phyloP scores from a whole-genome alignment of 2,329 filamentous ascomycete genomes.

The Waltergamsia citrina region DNA sequence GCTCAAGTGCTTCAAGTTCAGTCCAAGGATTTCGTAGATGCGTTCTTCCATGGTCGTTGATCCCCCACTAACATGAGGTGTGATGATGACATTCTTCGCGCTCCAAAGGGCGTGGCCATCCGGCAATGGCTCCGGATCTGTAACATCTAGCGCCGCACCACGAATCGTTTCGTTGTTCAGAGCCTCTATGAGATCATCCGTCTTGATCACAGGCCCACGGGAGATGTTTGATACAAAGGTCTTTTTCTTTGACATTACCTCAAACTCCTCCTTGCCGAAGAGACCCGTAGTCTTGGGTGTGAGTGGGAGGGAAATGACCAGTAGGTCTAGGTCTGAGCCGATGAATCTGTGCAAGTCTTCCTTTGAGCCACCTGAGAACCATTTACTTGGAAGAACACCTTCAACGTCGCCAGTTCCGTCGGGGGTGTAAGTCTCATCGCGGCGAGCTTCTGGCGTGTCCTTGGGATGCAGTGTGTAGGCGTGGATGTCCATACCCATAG shows the following conservation, averaged over 20 bases:
- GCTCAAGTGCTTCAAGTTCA: constrained; percentile 28
- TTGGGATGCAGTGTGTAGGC: constrained; percentile 67
- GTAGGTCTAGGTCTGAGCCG: constrained; percentile 37
- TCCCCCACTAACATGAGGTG: constrained; percentile 36
- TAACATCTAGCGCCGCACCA: constrained; percentile 70
- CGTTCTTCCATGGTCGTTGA: constrained; percentile 29
- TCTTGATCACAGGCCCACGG: constrained; percentile 42
- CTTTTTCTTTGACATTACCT: constrained; percentile 30
- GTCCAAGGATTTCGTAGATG: constrained; percentile 29
- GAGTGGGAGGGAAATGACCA: constrained; percentile 42
- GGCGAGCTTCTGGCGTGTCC: constrained; percentile 53
- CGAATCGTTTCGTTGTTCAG: constrained; percentile 34
- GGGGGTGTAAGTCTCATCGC: constrained; percentile 57
- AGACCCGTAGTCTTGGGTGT: constrained; percentile 37
- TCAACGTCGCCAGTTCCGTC: constrained; percentile 51
- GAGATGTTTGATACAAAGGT: constrained; percentile 65
- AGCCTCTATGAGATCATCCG: constrained; percentile 50
- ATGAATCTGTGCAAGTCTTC: constrained; percentile 40
- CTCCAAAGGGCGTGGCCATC: constrained; percentile 60
- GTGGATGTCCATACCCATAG: constrained; percentile 62
- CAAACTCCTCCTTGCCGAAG: constrained; percentile 40
- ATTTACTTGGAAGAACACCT: constrained; percentile 36
- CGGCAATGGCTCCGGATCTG: constrained; percentile 70
- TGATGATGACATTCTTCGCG: constrained; percentile 57
- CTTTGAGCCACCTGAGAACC: constrained; percentile 36